A percentile compares a stretch with the other conserved stretches of the same genome.
Evolutionary conservation across 768 basidiomycete species (phyloP).

Genomic region (Russula compacta): DNA sequence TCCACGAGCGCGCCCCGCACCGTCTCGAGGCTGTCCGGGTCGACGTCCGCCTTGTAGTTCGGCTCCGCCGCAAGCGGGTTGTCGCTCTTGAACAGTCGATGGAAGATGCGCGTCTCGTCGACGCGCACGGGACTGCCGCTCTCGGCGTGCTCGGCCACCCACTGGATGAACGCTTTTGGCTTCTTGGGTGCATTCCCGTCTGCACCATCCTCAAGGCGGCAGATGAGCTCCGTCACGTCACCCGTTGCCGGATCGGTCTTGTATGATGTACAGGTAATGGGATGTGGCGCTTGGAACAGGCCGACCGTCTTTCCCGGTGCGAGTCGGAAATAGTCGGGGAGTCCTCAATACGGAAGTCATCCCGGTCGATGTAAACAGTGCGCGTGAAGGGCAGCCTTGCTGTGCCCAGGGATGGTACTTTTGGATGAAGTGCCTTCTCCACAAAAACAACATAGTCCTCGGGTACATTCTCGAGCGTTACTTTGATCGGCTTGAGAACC

Average conservation of each 20-base stretch:
- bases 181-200: constrained; percentile 48
- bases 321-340: constrained; percentile 96
- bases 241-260: constrained; percentile 66
- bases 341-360: constrained; percentile 88
- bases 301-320: constrained; percentile 98
- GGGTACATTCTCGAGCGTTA: constrained; percentile 84
- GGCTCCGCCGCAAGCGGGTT: constrained; percentile 61
- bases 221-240: constrained; percentile 69
- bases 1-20: constrained; percentile 79
- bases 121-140: constrained; percentile 76
- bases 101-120: constrained; percentile 88
- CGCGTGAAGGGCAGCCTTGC: constrained; percentile 79
- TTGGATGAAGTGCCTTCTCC: constrained; percentile 91
- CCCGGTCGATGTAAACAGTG: constrained; percentile 83
- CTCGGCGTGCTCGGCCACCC: constrained; percentile 80
- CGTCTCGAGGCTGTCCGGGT: constrained; percentile 71
- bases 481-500: constrained; percentile 84
- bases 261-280: constrained; percentile 89
- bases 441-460: constrained; percentile 77
- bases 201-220: constrained; percentile 59
- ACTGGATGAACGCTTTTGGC: constrained; percentile 92
- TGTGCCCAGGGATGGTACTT: constrained; percentile 79
- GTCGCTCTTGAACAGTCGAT: constrained; percentile 90
- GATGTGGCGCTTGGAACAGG: constrained; percentile 84
- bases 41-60: constrained; percentile 78